phyloP scores from a whole-genome alignment of 768 basidiomycete species.

The Crassisporium funariophilum region DNA sequence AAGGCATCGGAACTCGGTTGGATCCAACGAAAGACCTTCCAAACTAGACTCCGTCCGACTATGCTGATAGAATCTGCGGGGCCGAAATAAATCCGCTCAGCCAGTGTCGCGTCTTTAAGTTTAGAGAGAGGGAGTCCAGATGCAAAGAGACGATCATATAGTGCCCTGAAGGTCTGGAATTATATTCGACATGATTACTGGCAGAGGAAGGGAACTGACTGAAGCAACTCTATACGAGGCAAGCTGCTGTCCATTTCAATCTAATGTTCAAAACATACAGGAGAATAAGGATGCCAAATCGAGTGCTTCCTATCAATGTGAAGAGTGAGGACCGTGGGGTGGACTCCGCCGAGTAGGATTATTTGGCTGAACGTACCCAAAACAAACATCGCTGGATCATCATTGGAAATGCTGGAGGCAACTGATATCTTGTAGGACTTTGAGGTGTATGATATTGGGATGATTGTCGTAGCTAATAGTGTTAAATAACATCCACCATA shows the following conservation, averaged over 20 bases:
- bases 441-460: too few species aligned
- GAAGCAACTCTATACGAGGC: conserved; percentile 17
- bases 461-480: too few species aligned
- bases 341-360: too few species aligned
- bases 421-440: too few species aligned
- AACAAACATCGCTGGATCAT: too few species aligned
- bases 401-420: too few species aligned
- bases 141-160: conserved; percentile 50
- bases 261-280: conserved; percentile 2
- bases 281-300: neutral
- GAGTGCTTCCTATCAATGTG: too few species aligned
- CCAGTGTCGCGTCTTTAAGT: conserved; percentile 65
- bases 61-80: conserved; percentile 47
- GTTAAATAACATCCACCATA: too few species aligned
- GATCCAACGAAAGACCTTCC: conserved; percentile 63
- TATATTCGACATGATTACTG: conserved; percentile 10
- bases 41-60: conserved; percentile 78
- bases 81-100: conserved; percentile 56
- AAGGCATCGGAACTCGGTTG: conserved; percentile 13
- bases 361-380: too few species aligned
- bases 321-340: too few species aligned
- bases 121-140: conserved; percentile 59
- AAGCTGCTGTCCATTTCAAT: conserved; percentile 14
- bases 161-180: conserved; percentile 29
- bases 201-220: conserved; percentile 15